Evolutionary conservation across 805 yeast species (phyloP).

Genomic region (Torulaspora quercuum): DNA sequence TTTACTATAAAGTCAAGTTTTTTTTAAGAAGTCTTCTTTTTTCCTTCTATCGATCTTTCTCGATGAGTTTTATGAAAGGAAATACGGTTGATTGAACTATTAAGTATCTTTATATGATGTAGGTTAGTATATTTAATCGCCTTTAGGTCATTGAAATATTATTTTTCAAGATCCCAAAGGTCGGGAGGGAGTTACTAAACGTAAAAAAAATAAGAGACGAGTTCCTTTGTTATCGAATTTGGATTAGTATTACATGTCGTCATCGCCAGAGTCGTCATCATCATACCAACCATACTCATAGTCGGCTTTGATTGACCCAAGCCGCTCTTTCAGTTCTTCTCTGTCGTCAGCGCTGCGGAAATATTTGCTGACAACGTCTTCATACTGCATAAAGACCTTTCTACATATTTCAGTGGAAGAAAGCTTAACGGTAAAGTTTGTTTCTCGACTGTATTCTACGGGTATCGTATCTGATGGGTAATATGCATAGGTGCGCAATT

Average conservation of each 20-base stretch:
- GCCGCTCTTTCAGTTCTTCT: constrained; percentile 50
- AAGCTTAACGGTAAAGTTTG: constrained; percentile 17
- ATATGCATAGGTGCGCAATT: constrained; percentile 22
- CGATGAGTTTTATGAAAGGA: no score
- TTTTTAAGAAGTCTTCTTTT: no score
- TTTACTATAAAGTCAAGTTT: no score
- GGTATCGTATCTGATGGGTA: constrained; percentile 33
- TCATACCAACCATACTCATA: constrained; percentile 53
- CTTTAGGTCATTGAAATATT: no score
- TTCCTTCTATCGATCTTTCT: no score
- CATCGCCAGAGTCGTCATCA: constrained; percentile 46
- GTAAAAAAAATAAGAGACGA: no score
- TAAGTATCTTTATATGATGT: no score
- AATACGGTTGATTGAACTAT: no score
- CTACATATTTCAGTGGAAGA: constrained; percentile 31
- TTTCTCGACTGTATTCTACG: constrained; percentile 14
- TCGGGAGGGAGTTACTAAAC: no score
- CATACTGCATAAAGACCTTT: constrained; percentile 33
- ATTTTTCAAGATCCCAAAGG: no score
- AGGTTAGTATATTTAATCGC: no score
- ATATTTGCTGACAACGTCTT: constrained; percentile 31
- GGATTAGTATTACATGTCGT: constrained; percentile 11
- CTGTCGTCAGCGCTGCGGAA: constrained; percentile 45
- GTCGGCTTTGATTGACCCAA: constrained; percentile 43
- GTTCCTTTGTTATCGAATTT: no score